Conservation (phyloP, 2,329 filamentous ascomycete genomes). For the Hypoxylon sp. region DNA sequence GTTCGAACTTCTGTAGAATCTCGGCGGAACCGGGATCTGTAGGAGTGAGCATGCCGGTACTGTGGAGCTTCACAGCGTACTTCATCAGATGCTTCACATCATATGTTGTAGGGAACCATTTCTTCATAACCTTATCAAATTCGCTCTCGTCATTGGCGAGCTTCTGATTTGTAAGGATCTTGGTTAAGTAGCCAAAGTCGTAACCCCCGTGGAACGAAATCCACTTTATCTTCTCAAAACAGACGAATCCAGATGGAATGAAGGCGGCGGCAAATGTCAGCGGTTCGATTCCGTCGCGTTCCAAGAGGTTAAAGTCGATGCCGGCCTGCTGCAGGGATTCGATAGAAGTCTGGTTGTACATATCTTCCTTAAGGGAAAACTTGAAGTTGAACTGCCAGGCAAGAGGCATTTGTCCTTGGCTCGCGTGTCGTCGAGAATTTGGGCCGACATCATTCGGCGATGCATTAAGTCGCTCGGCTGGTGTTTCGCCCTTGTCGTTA, state of each 20-base stretch:
- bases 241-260: slow-evolving; percentile 91
- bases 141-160: slow-evolving; percentile 91
- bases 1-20: slow-evolving; percentile 86
- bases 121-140: slow-evolving; percentile 89
- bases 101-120: slow-evolving; percentile 93
- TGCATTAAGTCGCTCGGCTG: slow-evolving; percentile 75
- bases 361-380: slow-evolving; percentile 93
- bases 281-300: slow-evolving; percentile 91
- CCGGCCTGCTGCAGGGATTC: slow-evolving; percentile 90
- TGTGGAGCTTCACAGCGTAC: slow-evolving; percentile 80
- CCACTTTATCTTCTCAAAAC: slow-evolving; percentile 91
- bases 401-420: slow-evolving; percentile 76
- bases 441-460: slow-evolving; percentile 59
- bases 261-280: slow-evolving; percentile 89
- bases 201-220: slow-evolving; percentile 98
- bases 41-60: slow-evolving; percentile 73
- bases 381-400: slow-evolving; percentile 99
- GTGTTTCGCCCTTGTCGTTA: slow-evolving; percentile 89
- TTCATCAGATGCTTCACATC: slow-evolving; percentile 99
- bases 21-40: slow-evolving; percentile 76
- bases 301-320: slow-evolving; percentile 89
- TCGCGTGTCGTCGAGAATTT: slow-evolving; percentile 58
- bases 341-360: slow-evolving; percentile 97
- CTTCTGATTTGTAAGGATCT: slow-evolving; percentile 86
- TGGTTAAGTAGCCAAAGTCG: slow-evolving; percentile 97